Conservation (phyloP, 352 stramenopile genomes). For the Globisporangium okanoganense region DNA sequence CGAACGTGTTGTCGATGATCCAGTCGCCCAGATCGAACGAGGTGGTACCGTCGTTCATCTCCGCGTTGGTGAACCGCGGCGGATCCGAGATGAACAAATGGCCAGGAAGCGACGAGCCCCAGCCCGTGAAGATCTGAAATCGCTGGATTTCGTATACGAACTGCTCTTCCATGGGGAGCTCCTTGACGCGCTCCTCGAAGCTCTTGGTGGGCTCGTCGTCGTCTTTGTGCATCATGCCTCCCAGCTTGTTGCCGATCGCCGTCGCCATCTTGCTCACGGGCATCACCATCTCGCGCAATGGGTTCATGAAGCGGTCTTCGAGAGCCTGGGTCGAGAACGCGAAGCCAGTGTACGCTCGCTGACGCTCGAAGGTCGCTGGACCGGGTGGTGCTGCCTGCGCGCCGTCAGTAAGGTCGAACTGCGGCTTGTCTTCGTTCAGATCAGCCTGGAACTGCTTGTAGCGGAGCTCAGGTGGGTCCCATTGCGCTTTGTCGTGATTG, state of each 20-base stretch:
- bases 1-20: slow-evolving; percentile 74
- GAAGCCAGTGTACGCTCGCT: slow-evolving; percentile 76
- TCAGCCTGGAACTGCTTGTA: slow-evolving; percentile 77
- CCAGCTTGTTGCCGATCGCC: slow-evolving; percentile 27
- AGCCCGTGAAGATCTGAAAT: slow-evolving; percentile 81
- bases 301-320: slow-evolving; percentile 80
- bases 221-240: slow-evolving; percentile 29
- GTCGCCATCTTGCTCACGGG: slow-evolving; percentile 50
- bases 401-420: slow-evolving; percentile 51
- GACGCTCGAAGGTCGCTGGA: slow-evolving; percentile 21
- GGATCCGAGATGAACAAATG: slow-evolving; percentile 78
- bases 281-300: slow-evolving; percentile 67
- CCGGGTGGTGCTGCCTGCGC: slow-evolving; percentile 21
- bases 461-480: slow-evolving; percentile 54
- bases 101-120: slow-evolving; percentile 69
- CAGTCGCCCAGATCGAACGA: slow-evolving; percentile 67
- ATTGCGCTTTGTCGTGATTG: slow-evolving; percentile 40
- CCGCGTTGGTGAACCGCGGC: slow-evolving; percentile 69
- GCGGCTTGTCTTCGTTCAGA: slow-evolving; percentile 46
- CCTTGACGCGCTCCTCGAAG: slow-evolving; percentile 69
- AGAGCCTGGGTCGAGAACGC: slow-evolving; percentile 78
- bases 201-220: slow-evolving; percentile 31
- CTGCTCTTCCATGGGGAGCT: slow-evolving; percentile 54
- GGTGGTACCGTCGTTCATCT: slow-evolving; percentile 61
- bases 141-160: slow-evolving; percentile 81